Percentiles rank a stretch among this genome's conserved stretches.
Conservation (phyloP, 805 yeast species). For the Kuraishia floccosa region DNA sequence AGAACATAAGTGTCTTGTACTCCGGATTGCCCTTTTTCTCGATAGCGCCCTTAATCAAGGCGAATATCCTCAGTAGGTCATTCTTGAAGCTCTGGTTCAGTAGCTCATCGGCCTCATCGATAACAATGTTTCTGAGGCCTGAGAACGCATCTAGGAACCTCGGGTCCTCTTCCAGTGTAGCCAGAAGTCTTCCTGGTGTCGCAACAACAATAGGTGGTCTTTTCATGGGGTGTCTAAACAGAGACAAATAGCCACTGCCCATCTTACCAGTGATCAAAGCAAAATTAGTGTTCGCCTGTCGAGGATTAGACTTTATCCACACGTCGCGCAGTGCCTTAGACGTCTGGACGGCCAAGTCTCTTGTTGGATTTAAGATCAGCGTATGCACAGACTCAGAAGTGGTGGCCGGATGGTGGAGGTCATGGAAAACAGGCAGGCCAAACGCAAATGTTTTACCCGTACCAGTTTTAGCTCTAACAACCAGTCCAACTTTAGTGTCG, state of each 20-base stretch:
- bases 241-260: no score
- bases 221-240: slow-evolving; percentile 24
- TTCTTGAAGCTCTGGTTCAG: slow-evolving; percentile 72
- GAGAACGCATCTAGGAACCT: slow-evolving; percentile 34
- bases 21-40: slow-evolving; percentile 18
- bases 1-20: slow-evolving; percentile 64
- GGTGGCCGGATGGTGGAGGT: slow-evolving; percentile 20
- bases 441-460: slow-evolving; percentile 92
- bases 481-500: slow-evolving; percentile 46
- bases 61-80: slow-evolving; percentile 48
- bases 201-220: slow-evolving; percentile 64
- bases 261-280: slow-evolving; percentile 65
- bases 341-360: slow-evolving; percentile 84
- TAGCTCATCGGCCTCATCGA: slow-evolving; percentile 89
- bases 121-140: slow-evolving; percentile 50
- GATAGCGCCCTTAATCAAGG: slow-evolving; percentile 22
- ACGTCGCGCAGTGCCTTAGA: slow-evolving; percentile 49
- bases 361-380: slow-evolving; percentile 76
- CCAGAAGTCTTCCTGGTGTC: slow-evolving; percentile 81
- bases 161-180: slow-evolving; percentile 36
- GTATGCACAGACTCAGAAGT: slow-evolving; percentile 32
- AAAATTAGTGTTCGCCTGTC: slow-evolving; percentile 16
- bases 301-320: slow-evolving; percentile 10
- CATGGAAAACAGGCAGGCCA: slow-evolving; percentile 68
- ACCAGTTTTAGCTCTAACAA: slow-evolving; percentile 89